Base-by-base conservation (phyloP, 108 stramenopile species). In the Mediolabrus comicus region DNA sequence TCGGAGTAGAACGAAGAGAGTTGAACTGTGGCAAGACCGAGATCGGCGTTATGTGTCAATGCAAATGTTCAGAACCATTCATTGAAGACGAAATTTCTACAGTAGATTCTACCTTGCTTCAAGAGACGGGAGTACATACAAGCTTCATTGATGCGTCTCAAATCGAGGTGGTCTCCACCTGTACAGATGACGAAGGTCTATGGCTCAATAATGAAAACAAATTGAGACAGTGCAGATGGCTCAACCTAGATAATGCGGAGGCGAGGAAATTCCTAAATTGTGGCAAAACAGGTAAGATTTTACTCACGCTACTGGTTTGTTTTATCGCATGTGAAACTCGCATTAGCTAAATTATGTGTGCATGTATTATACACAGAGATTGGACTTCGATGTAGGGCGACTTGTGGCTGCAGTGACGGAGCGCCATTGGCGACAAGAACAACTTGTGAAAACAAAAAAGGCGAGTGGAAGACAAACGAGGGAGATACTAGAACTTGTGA, bases 241-340 rank as follows among this genome's bases (percentile, higher is more conserved):
- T 76, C 62, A 76, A 76, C 24, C 33, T 55, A 26, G 67, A 67
- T 49, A 41, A 41, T 41, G 1, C 58, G 29, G 62, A 67, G 25
- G 66, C 68, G 24, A 76, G 69, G 75, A 58, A 62, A 55, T 53
- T 35, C 16, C 28, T 76, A 30, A 76, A 76, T 31, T 76, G 75
- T 25, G 59, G 53, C 17, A 41, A 41, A 3, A 41, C 41, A 17
- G 41, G 41, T 41, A 41, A 41, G 41, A 1, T 41, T 17, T 14
- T 41, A 17, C 4, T 41, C 16, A 14, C 17, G 41, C 16, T 41
- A 41, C 3, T 17, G 41, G 16, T 3, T 41, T 4, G 17, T 3
- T 41, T 17, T 0, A 41, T 17, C 0, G 0, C 7, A 9, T 4
- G 17, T 17, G 0, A 17, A 17, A 41, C 41, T 41, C 16, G 17